Evolutionary conservation across 1,284 basidiomycete genomes (phyloP).

Genomic region (Irpex sp.): DNA sequence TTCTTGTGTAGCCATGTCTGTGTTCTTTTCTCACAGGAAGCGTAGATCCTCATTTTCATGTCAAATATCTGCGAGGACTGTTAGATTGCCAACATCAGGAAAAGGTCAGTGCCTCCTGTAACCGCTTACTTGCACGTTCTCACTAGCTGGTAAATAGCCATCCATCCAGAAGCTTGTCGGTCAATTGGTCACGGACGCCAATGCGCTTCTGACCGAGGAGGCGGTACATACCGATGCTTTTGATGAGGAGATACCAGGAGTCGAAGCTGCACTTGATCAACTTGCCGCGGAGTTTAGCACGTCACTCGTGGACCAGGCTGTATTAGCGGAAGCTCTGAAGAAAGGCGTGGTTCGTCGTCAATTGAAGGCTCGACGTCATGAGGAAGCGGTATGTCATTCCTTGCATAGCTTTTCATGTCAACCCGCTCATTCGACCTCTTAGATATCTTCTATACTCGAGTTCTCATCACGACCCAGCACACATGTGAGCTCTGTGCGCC

Average conservation of each 20-base stretch:
- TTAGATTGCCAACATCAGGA: slow-evolving; percentile 89
- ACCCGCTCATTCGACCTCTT: slow-evolving; percentile 10
- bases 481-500: slow-evolving; percentile 49
- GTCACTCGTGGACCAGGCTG: slow-evolving; percentile 36
- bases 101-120: slow-evolving; percentile 51
- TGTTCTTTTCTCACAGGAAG: slow-evolving; percentile 12
- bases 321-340: slow-evolving; percentile 39
- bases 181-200: slow-evolving; percentile 68
- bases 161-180: slow-evolving; percentile 88
- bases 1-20: slow-evolving; percentile 4
- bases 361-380: slow-evolving; percentile 43
- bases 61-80: slow-evolving; percentile 66
- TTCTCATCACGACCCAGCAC: slow-evolving; percentile 66
- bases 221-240: slow-evolving; percentile 58
- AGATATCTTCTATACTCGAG: slow-evolving; percentile 65
- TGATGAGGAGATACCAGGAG: slow-evolving; percentile 39
- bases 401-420: background rate
- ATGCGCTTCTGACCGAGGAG: slow-evolving; percentile 59
- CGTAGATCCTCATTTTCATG: slow-evolving; percentile 66
- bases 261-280: slow-evolving; percentile 42
- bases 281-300: slow-evolving; percentile 48
- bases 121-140: slow-evolving; percentile 11
- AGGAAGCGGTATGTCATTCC: slow-evolving; percentile 41
- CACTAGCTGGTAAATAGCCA: slow-evolving; percentile 44
- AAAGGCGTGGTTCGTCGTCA: slow-evolving; percentile 39